Base-by-base conservation (phyloP, 768 basidiomycete species). In the Agrocybe pediades region DNA sequence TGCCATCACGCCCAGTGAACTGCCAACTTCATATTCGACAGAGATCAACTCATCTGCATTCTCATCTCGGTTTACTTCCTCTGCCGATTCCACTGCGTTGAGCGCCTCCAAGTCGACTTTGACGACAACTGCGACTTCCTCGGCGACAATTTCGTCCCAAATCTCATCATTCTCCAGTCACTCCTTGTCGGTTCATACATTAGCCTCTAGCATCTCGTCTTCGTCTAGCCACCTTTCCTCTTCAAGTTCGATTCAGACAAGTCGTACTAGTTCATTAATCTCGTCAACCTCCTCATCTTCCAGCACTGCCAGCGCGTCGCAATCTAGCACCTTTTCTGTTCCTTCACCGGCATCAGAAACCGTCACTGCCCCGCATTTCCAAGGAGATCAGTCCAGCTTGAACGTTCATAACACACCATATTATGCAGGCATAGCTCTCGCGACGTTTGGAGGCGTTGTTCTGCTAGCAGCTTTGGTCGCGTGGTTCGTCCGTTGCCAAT, bases 341-440 rank as follows among this genome's bases (percentile, higher is more conserved):
- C 49, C 42, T 17, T n/a, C 44, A 17, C 46, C 55, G 24, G 26
- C 29, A 36, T 36, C 62, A 43, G 58, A 58, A 47, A 52, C 54
- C 44, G 48, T 51, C n/a, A 29, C 56, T 9, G 44, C 58, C 15
- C 30, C 59, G 25, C 47, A 53, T 44, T 15, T 54, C 15, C 24
- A 51, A 23, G 48, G 49, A 20, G 53, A 55, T 46, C 25, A 53
- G 3, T 41, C 45, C 27, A 57, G 41, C 48, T 44, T 60, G n/a
- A 58, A 56, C n/a, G 60, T 55, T 9, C 74, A 75, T 52, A 57
- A 66, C 41, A 63, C 78, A 1, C 74, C 78, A 30, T 75, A 82
- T 60, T 84, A 84, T 57, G 60, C 81, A 3, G 80, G 72, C 21
- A 72, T 85, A 47, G 69, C 73, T n/a, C 67, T 84, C 2, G 83